phyloP scores from a whole-genome alignment of 306 rosid species.

The Inga oerstediana region DNA sequence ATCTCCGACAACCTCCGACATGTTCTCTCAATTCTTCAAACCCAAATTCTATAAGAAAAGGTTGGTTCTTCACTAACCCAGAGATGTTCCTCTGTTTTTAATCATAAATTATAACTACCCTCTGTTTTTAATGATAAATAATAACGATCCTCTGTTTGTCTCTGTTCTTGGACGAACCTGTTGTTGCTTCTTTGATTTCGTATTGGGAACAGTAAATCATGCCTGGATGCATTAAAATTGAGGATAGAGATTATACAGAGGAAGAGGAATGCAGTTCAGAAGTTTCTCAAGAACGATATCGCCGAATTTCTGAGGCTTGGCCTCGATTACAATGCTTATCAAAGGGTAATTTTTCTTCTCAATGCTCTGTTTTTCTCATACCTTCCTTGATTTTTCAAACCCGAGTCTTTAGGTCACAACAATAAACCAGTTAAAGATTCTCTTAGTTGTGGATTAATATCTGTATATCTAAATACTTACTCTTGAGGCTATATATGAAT shows the following conservation, averaged over 20 bases:
- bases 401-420: no score
- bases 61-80: slow-evolving; percentile 35
- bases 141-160: background rate
- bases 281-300: slow-evolving; percentile 63
- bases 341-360: slow-evolving; percentile 57
- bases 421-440: no score
- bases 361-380: background rate
- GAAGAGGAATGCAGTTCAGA: slow-evolving; percentile 55
- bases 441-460: no score
- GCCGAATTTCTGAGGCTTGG: slow-evolving; percentile 65
- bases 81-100: background rate
- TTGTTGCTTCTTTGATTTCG: slow-evolving; percentile 20
- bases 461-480: no score
- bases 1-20: slow-evolving; percentile 15
- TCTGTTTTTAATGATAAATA: background rate
- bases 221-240: slow-evolving; percentile 42
- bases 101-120: background rate
- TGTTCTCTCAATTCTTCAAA: slow-evolving; percentile 64
- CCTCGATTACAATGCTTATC: slow-evolving; percentile 62
- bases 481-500: no score
- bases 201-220: slow-evolving; percentile 52
- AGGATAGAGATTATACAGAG: slow-evolving; percentile 54
- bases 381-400: background rate
- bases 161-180: background rate
- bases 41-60: slow-evolving; percentile 67